Evolutionary conservation across 305 asterid genomes (phyloP).

Genomic region (Solanum hybrid): DNA sequence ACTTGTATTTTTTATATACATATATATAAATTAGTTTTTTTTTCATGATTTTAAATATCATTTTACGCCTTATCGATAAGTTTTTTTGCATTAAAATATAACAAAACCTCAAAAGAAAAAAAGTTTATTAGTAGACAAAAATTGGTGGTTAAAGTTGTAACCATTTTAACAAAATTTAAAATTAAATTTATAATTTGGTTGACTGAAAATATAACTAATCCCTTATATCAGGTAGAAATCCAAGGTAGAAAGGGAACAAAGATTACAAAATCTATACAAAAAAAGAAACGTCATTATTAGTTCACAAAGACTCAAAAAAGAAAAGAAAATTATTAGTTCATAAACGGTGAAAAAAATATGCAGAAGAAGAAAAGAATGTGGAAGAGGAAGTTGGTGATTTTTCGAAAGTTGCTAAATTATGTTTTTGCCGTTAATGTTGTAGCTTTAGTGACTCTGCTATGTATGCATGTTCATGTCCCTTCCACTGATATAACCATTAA

Average conservation of each 20-base stretch:
- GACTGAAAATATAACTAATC: background rate
- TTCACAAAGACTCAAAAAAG: no score
- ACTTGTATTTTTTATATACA: background rate
- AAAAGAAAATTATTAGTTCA: background rate
- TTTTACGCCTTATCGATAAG: no score
- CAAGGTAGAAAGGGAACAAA: background rate
- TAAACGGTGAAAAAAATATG: background rate
- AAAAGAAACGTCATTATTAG: no score
- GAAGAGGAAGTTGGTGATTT: background rate
- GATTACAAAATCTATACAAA: background rate
- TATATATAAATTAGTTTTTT: no score
- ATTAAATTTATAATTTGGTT: background rate
- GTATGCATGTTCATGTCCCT: conserved; percentile 33
- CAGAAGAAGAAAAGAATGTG: conserved; percentile 43
- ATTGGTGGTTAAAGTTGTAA: background rate
- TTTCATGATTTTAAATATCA: no score
- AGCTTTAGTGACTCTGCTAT: conserved; percentile 36
- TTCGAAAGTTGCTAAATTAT: conserved; percentile 41
- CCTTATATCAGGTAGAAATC: background rate
- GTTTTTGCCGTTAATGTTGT: conserved; percentile 32
- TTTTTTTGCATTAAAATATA: no score
- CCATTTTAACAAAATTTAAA: background rate
- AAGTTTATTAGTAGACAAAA: no score
- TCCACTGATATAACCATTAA: conserved; percentile 20
- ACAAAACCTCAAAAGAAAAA: no score